Base-by-base conservation (phyloP, 2,329 filamentous ascomycete genomes). In the Phialophora expanda region DNA sequence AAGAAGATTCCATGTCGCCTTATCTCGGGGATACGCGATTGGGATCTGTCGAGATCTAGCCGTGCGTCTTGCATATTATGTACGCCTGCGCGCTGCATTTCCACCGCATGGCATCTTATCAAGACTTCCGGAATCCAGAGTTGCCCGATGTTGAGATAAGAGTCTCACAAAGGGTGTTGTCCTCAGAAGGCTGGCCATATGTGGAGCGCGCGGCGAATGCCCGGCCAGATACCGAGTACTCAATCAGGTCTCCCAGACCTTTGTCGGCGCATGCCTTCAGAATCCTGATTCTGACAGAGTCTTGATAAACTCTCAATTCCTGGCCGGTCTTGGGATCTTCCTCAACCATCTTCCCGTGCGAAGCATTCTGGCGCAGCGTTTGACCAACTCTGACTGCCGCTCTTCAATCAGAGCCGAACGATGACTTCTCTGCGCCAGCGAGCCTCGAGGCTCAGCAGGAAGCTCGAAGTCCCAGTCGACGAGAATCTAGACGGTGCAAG, bases 401-500 rank as follows among this genome's bases (percentile, higher is more conserved):
- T 17, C 14, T 14, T 6, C 34, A 41, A 17, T 6, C 14, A 17
- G 34, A 54, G 28, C 44, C 17, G 41, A 60, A 53, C 57, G 14
- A 64, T 64, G 61, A 28, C 26, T 46, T 59, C 61, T 44, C 22
- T 64, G n/a, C 61, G 61, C 46, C 44, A 54, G 22, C 55, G 61
- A 51, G 61, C 61, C 54, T 46, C 61, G 3, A 38, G 55, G 55
- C 61, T 64, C 55, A 64, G 61, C 55, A 50, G 38, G 46, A 64
- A 64, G 61, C 61, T 64, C 56, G 61, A 64, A 44, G 61, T 64
- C 20, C 61, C 61, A 1, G 61, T 64, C 11, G 61, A 64, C 55
- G 61, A 64, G 46, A 58, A 64, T 20, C 51, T 64, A 28, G 54
- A 58, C 46, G 61, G 55, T 12, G 20, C 56, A 44, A 64, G 54